Conservation (phyloP, 2,329 filamentous ascomycete species). For the Podosphaera leucotricha region DNA sequence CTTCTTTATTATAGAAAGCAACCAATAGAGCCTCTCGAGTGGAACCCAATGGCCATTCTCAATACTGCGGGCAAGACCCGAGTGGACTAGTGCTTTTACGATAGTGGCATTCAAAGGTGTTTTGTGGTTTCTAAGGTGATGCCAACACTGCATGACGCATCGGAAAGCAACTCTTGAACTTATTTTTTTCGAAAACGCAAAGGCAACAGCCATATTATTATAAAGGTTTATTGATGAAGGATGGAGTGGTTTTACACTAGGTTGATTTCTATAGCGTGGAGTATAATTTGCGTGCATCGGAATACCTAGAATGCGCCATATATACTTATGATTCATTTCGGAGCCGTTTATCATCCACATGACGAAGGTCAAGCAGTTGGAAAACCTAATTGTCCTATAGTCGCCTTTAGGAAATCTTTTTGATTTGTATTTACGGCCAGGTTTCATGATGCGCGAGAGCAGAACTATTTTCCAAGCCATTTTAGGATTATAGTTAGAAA, state of each 20-base stretch:
- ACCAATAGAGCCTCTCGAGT: not conserved
- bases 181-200: not conserved
- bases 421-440: conserved; percentile 1
- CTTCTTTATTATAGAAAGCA: not conserved
- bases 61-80: conserved; percentile 1
- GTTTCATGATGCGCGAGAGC: not conserved
- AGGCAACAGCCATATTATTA: not conserved
- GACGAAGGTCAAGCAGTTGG: not conserved
- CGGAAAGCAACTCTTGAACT: conserved; percentile 1
- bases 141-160: conserved; percentile 1
- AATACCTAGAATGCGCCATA: conserved; percentile 1
- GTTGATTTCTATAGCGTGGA: conserved; percentile 1
- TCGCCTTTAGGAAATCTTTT: not conserved
- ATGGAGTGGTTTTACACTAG: not conserved
- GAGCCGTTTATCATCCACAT: conserved; percentile 1
- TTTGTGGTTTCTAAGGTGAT: not conserved
- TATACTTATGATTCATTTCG: not conserved
- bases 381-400: not conserved
- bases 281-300: not conserved
- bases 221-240: not conserved
- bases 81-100: not conserved
- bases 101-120: not conserved
- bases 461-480: conserved; percentile 1
- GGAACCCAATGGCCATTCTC: not conserved
- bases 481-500: not conserved